Conservation (phyloP, 352 stramenopile genomes). For the Globisporangium mamillatum region DNA sequence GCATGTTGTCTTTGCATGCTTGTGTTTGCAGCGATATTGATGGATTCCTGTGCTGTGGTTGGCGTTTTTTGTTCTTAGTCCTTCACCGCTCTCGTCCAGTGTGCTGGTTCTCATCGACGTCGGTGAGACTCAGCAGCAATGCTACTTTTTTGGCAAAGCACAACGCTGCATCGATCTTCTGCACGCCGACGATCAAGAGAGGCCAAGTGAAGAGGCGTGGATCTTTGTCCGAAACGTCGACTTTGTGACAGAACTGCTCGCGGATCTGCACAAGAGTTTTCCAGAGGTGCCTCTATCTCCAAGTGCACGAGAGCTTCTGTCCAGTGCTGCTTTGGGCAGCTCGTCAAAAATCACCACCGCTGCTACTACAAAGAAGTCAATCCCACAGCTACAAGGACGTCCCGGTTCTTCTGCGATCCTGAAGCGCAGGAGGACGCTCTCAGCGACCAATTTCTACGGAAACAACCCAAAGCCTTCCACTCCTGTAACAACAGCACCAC, state of each 20-base stretch:
- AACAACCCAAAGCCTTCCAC: not conserved
- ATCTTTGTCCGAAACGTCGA: constrained; percentile 25
- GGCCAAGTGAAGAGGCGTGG: not conserved
- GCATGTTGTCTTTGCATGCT: not conserved
- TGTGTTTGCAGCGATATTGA: not conserved
- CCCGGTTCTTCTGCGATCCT: not conserved
- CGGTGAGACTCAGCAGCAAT: constrained; percentile 34
- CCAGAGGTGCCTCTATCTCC: constrained; percentile 41
- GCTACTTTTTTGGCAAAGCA: constrained; percentile 49
- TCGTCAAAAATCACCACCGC: not conserved
- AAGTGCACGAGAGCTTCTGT: constrained; percentile 36
- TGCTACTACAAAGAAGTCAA: not conserved
- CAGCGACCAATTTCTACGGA: constrained; percentile 16
- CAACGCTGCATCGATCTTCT: not conserved
- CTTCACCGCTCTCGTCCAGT: constrained; percentile 51
- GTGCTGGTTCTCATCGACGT: constrained; percentile 53
- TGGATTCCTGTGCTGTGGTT: not conserved
- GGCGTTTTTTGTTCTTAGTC: constrained; percentile 19
- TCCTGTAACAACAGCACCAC: not conserved
- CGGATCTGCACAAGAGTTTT: constrained; percentile 41
- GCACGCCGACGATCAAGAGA: not conserved
- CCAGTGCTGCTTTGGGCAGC: constrained; percentile 4
- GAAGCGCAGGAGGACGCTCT: constrained; percentile 13
- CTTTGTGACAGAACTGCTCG: constrained; percentile 33
- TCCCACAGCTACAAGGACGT: not conserved